phyloP scores from a whole-genome alignment of 345 rosid species.

The Sisymbrium altissimum region DNA sequence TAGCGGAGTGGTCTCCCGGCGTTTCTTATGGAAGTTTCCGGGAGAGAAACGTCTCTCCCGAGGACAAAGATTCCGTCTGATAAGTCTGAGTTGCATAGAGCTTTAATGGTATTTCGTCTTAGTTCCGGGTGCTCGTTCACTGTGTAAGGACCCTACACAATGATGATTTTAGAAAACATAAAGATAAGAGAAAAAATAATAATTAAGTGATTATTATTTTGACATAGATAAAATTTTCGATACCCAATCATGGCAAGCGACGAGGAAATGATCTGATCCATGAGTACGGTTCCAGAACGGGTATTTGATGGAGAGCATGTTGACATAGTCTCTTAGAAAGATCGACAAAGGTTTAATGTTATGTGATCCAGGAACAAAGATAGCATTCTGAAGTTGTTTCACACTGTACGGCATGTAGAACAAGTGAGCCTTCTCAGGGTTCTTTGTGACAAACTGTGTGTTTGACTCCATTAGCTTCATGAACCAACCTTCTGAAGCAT shows the following conservation, averaged over 20 bases:
- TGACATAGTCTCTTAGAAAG: slow-evolving; percentile 59
- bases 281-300: slow-evolving; percentile 91
- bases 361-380: slow-evolving; percentile 65
- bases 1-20: slow-evolving; percentile 57
- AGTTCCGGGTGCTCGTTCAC: slow-evolving; percentile 61
- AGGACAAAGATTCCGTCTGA: slow-evolving; percentile 63
- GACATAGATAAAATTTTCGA: not conserved
- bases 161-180: not conserved
- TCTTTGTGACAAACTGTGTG: slow-evolving; percentile 64
- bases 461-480: slow-evolving; percentile 76
- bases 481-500: slow-evolving; percentile 99
- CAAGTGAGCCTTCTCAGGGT: slow-evolving; percentile 82
- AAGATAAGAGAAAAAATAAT: not conserved
- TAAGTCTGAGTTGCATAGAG: slow-evolving; percentile 77
- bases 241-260: slow-evolving; percentile 99
- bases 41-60: slow-evolving; percentile 75
- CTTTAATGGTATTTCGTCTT: slow-evolving; percentile 61
- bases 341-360: slow-evolving; percentile 58
- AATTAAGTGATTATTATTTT: not conserved
- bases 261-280: slow-evolving; percentile 88
- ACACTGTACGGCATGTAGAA: slow-evolving; percentile 90
- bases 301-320: slow-evolving; percentile 67
- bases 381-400: slow-evolving; percentile 55
- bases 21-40: slow-evolving; percentile 78
- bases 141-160: slow-evolving; percentile 78